Base-by-base conservation (phyloP, 352 stramenopile genomes). In the Salisapilia sapeloensis region DNA sequence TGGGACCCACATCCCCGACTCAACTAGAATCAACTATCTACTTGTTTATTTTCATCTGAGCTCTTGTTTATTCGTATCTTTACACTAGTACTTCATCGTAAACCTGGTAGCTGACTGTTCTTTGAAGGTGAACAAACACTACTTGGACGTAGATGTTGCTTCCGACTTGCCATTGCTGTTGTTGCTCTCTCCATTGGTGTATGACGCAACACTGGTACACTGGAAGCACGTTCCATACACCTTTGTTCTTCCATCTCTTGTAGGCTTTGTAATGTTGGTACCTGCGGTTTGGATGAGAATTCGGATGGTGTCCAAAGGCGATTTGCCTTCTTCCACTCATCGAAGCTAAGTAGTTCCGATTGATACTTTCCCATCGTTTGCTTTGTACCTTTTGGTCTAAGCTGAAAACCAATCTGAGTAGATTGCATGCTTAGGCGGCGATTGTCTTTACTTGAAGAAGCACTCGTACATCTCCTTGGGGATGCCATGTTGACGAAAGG, bases 321-420 rank as follows among this genome's bases (percentile, higher is more conserved):
- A 3, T 59, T 81, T 14, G 42, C 40, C 2, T 34, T 29, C 33
- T 77, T 78, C 65, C 65, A 81, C 16, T 78, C 61, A 6, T 81
- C 60, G 34, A 81, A 77, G 24, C 38, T 60, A 12, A 61, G 44
- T 19, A 61, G 43, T 4, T 26, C 25, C 7, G 46, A 12, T 13
- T 13, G 13, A 10, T 12, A 13, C 24, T 12, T 12, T 12, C 24
- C 10, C 24, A 28, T 10, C 10, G 13, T 10, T 28, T 13, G 24
- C 10, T 10, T 28, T 13, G 13, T 12, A 12, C 24, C 24, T 12
- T 28, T 13, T 10, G 13, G 24, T 12, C 10, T 13, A 28, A 28
- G 10, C 10, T 13, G 24, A 10, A 12, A 13, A 13, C 13, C 10
- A 28, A 28, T 28, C 24, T 12, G 24, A 10, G 24, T 10, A 28